phyloP scores from a whole-genome alignment of 306 rosid genomes.

The Morella rubra region DNA sequence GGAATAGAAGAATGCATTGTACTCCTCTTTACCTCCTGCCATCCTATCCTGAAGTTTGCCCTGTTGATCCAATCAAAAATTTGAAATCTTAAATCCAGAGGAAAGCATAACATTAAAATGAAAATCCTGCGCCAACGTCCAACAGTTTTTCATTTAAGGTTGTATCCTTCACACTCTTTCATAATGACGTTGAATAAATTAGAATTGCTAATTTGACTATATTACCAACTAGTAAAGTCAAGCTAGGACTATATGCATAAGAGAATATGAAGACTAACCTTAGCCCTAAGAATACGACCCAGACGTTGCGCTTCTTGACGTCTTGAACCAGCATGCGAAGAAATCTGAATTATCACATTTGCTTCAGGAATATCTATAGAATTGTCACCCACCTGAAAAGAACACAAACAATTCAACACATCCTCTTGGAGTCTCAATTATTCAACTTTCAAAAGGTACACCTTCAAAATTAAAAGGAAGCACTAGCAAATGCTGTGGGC shows the following conservation, averaged over 20 bases:
- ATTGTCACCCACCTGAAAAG: constrained; percentile 90
- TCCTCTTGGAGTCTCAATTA: not conserved
- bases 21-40: constrained; percentile 99
- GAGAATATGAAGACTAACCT: constrained; percentile 51
- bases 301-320: constrained; percentile 99
- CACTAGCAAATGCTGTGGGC: not conserved
- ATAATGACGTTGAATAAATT: not conserved
- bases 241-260: not conserved
- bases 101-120: constrained; percentile 11
- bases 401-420: constrained; percentile 19
- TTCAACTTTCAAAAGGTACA: constrained; percentile 19
- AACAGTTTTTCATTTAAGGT: not conserved
- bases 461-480: constrained; percentile 12
- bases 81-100: constrained; percentile 22
- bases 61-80: constrained; percentile 47
- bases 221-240: constrained; percentile 4
- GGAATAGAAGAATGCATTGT: constrained; percentile 96
- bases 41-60: constrained; percentile 93
- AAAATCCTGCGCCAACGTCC: not conserved
- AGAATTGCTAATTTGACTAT: not conserved
- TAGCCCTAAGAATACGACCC: constrained; percentile 99
- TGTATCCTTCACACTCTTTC: not conserved
- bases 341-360: constrained; percentile 93
- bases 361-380: constrained; percentile 98
- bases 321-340: constrained; percentile 99